A percentile compares a stretch with the other conserved stretches of the same genome.
Evolutionary conservation across 139 green algal genomes (phyloP).

Genomic region (Chlamydomonas sp.): DNA sequence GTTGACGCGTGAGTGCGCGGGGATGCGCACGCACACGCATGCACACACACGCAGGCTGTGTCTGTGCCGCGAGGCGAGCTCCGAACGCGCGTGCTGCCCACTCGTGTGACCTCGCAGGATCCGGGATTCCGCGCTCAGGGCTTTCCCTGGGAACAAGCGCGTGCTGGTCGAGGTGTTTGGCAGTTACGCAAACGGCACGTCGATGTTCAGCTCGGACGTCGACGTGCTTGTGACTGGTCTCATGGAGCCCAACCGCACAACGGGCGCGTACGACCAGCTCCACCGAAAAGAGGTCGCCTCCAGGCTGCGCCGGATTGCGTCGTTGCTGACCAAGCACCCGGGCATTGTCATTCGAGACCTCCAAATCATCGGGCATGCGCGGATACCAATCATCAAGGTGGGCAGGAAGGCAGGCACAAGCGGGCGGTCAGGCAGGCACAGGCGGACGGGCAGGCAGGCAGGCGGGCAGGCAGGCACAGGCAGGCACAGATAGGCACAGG

Average conservation of each 20-base stretch:
- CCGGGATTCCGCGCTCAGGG: not conserved
- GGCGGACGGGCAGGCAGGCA: not conserved
- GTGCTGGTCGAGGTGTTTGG: constrained; percentile 47
- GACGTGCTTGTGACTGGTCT: constrained; percentile 52
- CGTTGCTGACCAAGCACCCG: too few species aligned
- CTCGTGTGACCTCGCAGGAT: constrained; percentile 9
- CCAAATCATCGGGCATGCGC: constrained; percentile 46
- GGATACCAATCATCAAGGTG: constrained; percentile 51
- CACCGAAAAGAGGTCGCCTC: constrained; percentile 17
- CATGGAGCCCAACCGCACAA: constrained; percentile 30
- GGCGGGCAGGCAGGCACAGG: not conserved
- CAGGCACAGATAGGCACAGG: not conserved
- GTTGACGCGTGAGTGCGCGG: too few species aligned
- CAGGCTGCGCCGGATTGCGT: constrained; percentile 25
- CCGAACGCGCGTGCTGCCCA: too few species aligned
- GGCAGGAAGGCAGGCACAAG: not conserved
- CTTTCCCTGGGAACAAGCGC: constrained; percentile 4
- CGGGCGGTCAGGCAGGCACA: too few species aligned
- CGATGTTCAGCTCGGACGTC: constrained; percentile 45
- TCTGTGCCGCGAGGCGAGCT: too few species aligned
- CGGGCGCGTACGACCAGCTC: constrained; percentile 23
- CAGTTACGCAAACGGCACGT: constrained; percentile 48
- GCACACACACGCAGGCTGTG: too few species aligned
- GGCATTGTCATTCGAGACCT: too few species aligned
- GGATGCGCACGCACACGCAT: too few species aligned